Evolutionary conservation across 805 yeast genomes (phyloP), one percentile per base, ranked within the genome.

Genomic region (Saccharomyces eubayanus): DNA sequence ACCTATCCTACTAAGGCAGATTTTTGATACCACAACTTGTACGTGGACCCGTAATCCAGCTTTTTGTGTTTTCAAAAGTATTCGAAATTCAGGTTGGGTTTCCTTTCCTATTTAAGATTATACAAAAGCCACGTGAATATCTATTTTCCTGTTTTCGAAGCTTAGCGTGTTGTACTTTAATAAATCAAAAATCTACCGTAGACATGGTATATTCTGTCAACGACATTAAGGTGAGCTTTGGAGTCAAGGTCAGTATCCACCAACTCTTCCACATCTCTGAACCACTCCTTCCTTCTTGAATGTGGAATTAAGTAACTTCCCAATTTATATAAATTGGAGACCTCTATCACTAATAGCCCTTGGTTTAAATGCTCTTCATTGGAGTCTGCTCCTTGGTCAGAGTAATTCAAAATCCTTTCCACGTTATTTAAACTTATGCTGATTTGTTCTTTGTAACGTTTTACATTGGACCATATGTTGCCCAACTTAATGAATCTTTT

Each of bases 331-430:
- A 89, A 72, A 45, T 81, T 77, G 36, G 82, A 76, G 4, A 82
- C 75, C 61, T 89, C 92, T 51, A 89, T 74, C n/a, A 84, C 74
- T 43, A 89, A 65, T 58, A 81, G 67, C 1, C 96, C 96, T 50
- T 78, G 79, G 46, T 72, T 72, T 55, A 73, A 73, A 21, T 72
- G 61, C 27, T 68, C 60, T 1, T 56, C 57, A 8, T 57, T 53
- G 27, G 57, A 52, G 8, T 61, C 57, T 3, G 61, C 55, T 28
- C 62, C 59, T 16, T 51, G 21, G 27, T 64, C 53, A 9, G 62
- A 50, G 49, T 67, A 57, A 29, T 70, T 72, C 43, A 84, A 69
- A 46, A 85, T 68, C 55, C 83, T 73, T 55, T 84, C 89, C 52
- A 85, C 73, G 47, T 77, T 80, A 59, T 83, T 84, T 59, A 89